Evolutionary conservation across 177 flowering plant species (phyloP).

Genomic region (Vitis hybrid): DNA sequence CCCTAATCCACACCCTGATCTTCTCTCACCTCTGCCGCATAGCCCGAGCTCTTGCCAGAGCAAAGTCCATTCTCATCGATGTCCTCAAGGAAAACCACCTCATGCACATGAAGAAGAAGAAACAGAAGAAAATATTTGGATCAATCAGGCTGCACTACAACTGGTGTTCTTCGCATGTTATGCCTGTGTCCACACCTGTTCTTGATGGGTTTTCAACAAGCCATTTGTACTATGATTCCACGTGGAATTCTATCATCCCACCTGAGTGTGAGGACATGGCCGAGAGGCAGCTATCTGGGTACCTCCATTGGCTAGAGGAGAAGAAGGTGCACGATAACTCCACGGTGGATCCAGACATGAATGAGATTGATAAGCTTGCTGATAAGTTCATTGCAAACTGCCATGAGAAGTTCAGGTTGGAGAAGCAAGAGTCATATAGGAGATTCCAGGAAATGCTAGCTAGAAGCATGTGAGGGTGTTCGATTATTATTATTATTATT

Average conservation of each 20-base stretch:
- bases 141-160: constrained; percentile 76
- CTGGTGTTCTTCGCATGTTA: constrained; percentile 66
- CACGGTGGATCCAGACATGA: constrained; percentile 16
- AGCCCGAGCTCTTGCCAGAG: constrained; percentile 51
- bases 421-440: constrained; percentile 92
- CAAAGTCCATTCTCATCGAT: constrained; percentile 49
- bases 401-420: constrained; percentile 91
- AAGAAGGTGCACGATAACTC: constrained; percentile 26
- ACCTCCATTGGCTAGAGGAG: constrained; percentile 85
- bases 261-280: constrained; percentile 18
- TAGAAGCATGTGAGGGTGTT: constrained; percentile 60
- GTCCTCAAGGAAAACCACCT: constrained; percentile 42
- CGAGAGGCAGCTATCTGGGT: constrained; percentile 52
- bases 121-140: constrained; percentile 48
- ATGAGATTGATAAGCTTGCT: constrained; percentile 82
- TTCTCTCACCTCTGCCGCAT: constrained; percentile 54
- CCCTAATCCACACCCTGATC: constrained; percentile 63
- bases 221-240: constrained; percentile 55
- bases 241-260: constrained; percentile 52
- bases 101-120: constrained; percentile 30
- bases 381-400: constrained; percentile 81
- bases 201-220: constrained; percentile 11
- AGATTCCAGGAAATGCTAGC: constrained; percentile 92
- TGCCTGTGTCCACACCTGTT: constrained; percentile 47
- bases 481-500: background rate